These are phyloP conservation scores for Plicaturopsis crispa DNA, from an alignment of 768 basidiomycete species.

Conservation along the genomic window DNA sequence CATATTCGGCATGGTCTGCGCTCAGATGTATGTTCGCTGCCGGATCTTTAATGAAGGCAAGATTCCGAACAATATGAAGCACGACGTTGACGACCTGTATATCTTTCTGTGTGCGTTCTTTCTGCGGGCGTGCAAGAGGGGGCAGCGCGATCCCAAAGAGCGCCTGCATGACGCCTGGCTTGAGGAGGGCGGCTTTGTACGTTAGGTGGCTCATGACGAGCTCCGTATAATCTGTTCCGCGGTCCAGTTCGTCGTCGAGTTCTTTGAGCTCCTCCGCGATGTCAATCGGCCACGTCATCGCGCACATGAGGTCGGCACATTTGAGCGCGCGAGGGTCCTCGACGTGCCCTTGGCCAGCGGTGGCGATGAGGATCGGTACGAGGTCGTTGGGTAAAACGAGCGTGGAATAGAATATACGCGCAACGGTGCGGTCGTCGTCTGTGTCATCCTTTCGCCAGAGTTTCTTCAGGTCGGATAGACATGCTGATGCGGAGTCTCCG, in stretches of 20 bases:
- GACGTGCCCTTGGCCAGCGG: slow-evolving; percentile 65
- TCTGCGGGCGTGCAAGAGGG: slow-evolving; percentile 59
- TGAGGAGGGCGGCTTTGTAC: slow-evolving; percentile 81
- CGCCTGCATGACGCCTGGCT: slow-evolving; percentile 60
- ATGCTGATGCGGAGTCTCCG: slow-evolving; percentile 77
- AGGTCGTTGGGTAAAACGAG: slow-evolving; percentile 83
- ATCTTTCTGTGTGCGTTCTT: slow-evolving; percentile 74
- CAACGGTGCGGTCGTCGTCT: slow-evolving; percentile 94
- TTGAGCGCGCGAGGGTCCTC: slow-evolving; percentile 81
- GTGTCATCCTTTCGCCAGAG: slow-evolving; percentile 95
- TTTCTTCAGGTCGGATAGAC: slow-evolving; percentile 90
- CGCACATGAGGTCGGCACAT: slow-evolving; percentile 84
- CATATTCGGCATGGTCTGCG: slow-evolving; percentile 72
- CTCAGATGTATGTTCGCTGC: slow-evolving; percentile 64
- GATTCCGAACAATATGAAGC: slow-evolving; percentile 85
- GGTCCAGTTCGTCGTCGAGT: slow-evolving; percentile 75
- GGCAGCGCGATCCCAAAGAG: slow-evolving; percentile 73
- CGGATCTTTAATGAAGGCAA: slow-evolving; percentile 89
- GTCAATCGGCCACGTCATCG: slow-evolving; percentile 99
- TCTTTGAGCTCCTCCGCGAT: slow-evolving; percentile 92
- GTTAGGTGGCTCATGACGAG: slow-evolving; percentile 72
- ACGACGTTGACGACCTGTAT: slow-evolving; percentile 83
- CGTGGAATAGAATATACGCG: slow-evolving; percentile 87
- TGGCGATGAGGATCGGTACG: slow-evolving; percentile 75
- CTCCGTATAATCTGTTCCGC: slow-evolving; percentile 83